phyloP scores from a whole-genome alignment of 192 early-diverging fungal species.

The Haplosporangium gracile region DNA sequence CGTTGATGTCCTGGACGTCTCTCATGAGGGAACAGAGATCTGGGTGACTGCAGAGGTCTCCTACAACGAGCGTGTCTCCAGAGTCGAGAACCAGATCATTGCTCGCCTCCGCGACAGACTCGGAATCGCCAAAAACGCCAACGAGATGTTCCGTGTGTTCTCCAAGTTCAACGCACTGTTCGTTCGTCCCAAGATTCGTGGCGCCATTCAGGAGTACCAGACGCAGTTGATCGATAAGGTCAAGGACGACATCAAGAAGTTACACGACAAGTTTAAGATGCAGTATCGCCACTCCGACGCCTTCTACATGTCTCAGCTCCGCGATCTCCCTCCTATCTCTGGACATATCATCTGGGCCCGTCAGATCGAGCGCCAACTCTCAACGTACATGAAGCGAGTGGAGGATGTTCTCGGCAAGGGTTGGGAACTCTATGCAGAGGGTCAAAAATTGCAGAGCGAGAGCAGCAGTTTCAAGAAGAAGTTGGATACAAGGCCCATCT shows the following conservation, averaged over 20 bases:
- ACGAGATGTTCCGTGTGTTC: slow-evolving; percentile 99
- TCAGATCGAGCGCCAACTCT: slow-evolving; percentile 98
- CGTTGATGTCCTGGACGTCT: slow-evolving; percentile 96
- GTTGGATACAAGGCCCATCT: slow-evolving; percentile 92
- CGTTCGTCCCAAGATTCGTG: slow-evolving; percentile 99
- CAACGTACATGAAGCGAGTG: slow-evolving; percentile 95
- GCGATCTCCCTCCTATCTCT: slow-evolving; percentile 93
- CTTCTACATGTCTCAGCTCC: slow-evolving; percentile 88
- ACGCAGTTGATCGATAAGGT: slow-evolving; percentile 97
- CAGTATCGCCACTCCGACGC: slow-evolving; percentile 93
- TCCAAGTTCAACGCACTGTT: slow-evolving; percentile 99
- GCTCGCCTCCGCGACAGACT: slow-evolving; percentile 88
- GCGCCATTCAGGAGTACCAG: slow-evolving; percentile 99
- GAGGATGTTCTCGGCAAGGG: slow-evolving; percentile 98
- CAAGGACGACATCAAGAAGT: slow-evolving; percentile 96
- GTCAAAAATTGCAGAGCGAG: slow-evolving; percentile 91
- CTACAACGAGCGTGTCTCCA: slow-evolving; percentile 95
- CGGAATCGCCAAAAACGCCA: slow-evolving; percentile 95
- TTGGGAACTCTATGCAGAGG: slow-evolving; percentile 98
- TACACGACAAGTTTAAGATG: slow-evolving; percentile 97
- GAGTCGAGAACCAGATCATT: slow-evolving; percentile 99
- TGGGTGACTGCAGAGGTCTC: slow-evolving; percentile 92
- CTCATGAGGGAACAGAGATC: slow-evolving; percentile 90
- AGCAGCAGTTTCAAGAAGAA: slow-evolving; percentile 93
- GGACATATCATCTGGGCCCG: slow-evolving; percentile 97